Evolutionary conservation across 2,329 filamentous ascomycete genomes (phyloP).

Genomic region (Metarhizium rileyi): DNA sequence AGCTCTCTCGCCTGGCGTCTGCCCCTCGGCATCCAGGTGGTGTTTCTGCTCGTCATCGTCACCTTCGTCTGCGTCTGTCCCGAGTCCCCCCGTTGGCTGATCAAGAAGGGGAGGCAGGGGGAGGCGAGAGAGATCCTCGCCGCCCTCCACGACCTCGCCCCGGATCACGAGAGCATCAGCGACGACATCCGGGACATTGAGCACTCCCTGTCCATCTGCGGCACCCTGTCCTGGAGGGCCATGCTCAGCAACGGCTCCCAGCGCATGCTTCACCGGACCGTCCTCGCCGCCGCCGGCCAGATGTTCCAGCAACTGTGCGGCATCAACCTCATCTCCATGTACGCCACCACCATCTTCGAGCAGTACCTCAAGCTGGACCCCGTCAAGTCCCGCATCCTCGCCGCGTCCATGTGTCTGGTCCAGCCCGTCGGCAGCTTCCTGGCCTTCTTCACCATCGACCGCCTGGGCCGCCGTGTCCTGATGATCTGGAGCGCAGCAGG

Average conservation of each 20-base stretch:
- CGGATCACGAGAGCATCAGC: conserved; percentile 3
- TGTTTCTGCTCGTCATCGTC: conserved; percentile 34
- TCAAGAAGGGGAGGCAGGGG: conserved; percentile 21
- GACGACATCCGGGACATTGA: conserved; percentile 8
- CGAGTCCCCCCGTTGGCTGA: conserved; percentile 28
- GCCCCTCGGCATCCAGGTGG: conserved; percentile 34
- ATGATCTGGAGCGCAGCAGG: conserved; percentile 17
- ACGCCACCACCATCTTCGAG: conserved; percentile 20
- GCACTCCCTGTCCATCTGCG: conserved; percentile 9
- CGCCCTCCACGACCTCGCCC: conserved; percentile 12
- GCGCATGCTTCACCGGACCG: conserved; percentile 7
- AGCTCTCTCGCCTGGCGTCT: conserved; percentile 34
- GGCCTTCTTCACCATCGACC: conserved; percentile 20
- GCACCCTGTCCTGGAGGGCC: conserved; percentile 9
- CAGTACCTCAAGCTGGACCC: conserved; percentile 15
- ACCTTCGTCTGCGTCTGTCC: conserved; percentile 28
- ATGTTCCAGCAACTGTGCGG: conserved; percentile 18
- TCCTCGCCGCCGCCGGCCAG: conserved; percentile 7
- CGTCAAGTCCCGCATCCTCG: conserved; percentile 15
- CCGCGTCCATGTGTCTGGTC: conserved; percentile 18
- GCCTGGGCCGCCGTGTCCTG: conserved; percentile 17
- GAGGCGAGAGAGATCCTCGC: conserved; percentile 42
- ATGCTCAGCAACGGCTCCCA: conserved; percentile 10
- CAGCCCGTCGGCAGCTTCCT: conserved; percentile 23
- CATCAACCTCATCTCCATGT: conserved; percentile 19